These are phyloP conservation scores for Apiospora pterosperma DNA, from an alignment of 2,329 filamentous ascomycete species.

Conservation along the genomic window DNA sequence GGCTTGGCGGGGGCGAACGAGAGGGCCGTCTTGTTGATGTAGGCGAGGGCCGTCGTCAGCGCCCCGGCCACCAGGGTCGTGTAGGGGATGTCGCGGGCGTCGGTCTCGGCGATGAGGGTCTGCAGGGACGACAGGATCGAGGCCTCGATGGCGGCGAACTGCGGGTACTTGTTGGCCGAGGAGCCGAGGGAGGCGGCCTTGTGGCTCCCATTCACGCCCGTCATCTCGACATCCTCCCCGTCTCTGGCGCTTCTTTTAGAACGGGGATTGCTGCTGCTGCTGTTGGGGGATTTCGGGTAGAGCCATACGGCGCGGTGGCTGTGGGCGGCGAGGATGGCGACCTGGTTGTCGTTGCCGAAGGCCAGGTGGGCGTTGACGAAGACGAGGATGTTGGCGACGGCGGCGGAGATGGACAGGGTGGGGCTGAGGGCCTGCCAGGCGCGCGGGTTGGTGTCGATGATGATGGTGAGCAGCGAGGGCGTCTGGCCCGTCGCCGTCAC, in stretches of 20 bases:
- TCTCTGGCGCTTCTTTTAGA: slow-evolving; percentile 11
- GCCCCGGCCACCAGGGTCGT: slow-evolving; percentile 90
- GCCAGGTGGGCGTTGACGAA: slow-evolving; percentile 97
- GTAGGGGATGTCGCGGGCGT: slow-evolving; percentile 63
- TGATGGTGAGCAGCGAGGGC: slow-evolving; percentile 82
- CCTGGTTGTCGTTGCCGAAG: slow-evolving; percentile 88
- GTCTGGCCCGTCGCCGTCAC: slow-evolving; percentile 49
- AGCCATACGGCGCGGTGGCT: slow-evolving; percentile 84
- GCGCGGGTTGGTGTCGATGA: slow-evolving; percentile 94
- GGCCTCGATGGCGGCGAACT: slow-evolving; percentile 83
- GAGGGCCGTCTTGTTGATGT: slow-evolving; percentile 81
- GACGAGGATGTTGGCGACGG: slow-evolving; percentile 84
- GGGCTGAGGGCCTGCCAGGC: slow-evolving; percentile 80
- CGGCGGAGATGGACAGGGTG: slow-evolving; percentile 75
- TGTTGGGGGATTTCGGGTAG: slow-evolving; percentile 59
- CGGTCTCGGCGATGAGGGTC: slow-evolving; percentile 67
- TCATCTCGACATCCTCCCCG: slow-evolving; percentile 57
- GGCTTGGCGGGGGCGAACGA: slow-evolving; percentile 56
- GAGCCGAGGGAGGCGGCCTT: slow-evolving; percentile 25
- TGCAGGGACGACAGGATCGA: slow-evolving; percentile 73
- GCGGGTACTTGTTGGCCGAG: slow-evolving; percentile 85
- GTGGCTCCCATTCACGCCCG: slow-evolving; percentile 31
- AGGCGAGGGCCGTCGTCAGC: slow-evolving; percentile 80
- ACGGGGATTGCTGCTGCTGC: slow-evolving; percentile 16
- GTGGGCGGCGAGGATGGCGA: slow-evolving; percentile 88